These are phyloP conservation scores for Meyerozyma guilliermondii DNA, from an alignment of 1,139 yeast species.

Conservation along the genomic window DNA sequence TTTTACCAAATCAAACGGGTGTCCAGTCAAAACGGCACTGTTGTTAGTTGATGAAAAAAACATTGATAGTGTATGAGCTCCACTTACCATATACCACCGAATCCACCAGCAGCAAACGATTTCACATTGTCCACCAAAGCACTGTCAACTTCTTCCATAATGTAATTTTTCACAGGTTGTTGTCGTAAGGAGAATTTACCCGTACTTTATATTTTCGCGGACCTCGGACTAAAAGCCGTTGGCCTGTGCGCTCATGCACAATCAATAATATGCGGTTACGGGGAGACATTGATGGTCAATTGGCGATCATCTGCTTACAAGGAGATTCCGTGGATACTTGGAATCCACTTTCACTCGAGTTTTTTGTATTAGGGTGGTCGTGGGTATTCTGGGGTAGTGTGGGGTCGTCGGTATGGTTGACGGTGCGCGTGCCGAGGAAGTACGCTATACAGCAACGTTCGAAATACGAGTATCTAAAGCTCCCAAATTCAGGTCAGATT, in stretches of 20 bases:
- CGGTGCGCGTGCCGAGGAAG: conserved; percentile 1
- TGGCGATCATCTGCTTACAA: neutral
- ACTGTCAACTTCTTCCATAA: conserved; percentile 47
- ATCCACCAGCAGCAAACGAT: conserved; percentile 87
- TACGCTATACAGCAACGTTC: no score
- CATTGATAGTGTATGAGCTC: neutral
- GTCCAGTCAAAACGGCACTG: conserved; percentile 88
- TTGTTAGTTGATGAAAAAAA: conserved; percentile 7
- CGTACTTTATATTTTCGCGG: neutral
- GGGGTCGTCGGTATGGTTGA: neutral
- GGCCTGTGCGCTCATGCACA: neutral
- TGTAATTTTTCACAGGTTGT: neutral
- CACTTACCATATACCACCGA: conserved; percentile 43
- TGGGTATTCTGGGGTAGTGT: neutral
- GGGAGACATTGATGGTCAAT: neutral
- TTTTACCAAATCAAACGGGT: conserved; percentile 90
- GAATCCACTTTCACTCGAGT: no score
- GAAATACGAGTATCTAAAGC: no score
- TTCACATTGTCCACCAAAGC: conserved; percentile 52
- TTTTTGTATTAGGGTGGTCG: no score
- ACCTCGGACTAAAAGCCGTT: neutral
- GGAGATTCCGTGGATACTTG: neutral
- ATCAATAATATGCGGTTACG: neutral
- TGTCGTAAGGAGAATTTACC: neutral
- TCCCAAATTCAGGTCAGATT: no score